These are phyloP conservation scores for Fusarium burgessii DNA, from an alignment of 2,329 filamentous ascomycete genomes.

Conservation along the genomic window DNA sequence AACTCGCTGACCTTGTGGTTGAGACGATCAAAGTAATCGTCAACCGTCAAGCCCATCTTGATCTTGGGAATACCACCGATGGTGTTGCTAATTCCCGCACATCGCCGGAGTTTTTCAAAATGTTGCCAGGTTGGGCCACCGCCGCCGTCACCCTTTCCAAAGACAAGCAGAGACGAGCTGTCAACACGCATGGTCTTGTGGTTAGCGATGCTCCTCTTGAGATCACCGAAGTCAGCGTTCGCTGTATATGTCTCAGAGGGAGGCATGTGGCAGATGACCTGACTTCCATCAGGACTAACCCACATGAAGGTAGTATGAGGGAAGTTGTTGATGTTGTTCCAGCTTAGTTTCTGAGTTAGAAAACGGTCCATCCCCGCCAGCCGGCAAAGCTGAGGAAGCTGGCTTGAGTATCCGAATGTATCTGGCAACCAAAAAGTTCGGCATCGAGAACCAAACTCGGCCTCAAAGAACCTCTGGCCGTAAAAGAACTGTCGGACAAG, in stretches of 20 bases:
- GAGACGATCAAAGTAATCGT: slow-evolving; percentile 91
- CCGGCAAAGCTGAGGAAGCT: slow-evolving; percentile 92
- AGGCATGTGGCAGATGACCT: slow-evolving; percentile 98
- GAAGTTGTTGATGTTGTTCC: slow-evolving; percentile 99
- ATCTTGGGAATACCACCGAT: slow-evolving; percentile 83
- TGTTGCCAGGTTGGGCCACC: slow-evolving; percentile 95
- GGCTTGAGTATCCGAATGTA: slow-evolving; percentile 96
- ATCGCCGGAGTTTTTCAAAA: slow-evolving; percentile 92
- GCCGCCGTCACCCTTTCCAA: slow-evolving; percentile 96
- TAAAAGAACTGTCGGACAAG: slow-evolving; percentile 95
- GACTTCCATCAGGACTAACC: slow-evolving; percentile 94
- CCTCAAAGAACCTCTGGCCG: slow-evolving; percentile 94
- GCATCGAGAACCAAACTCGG: slow-evolving; percentile 88
- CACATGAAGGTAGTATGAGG: slow-evolving; percentile 99
- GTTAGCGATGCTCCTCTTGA: slow-evolving; percentile 87
- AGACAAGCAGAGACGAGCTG: slow-evolving; percentile 88
- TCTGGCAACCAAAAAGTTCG: slow-evolving; percentile 98
- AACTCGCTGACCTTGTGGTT: slow-evolving; percentile 83
- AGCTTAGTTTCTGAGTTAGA: slow-evolving; percentile 98
- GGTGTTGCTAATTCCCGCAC: slow-evolving; percentile 90
- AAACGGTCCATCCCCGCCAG: slow-evolving; percentile 96
- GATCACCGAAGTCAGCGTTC: slow-evolving; percentile 92
- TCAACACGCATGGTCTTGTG: slow-evolving; percentile 98
- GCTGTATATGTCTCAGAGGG: slow-evolving; percentile 96
- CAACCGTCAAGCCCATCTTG: slow-evolving; percentile 89